A percentile compares a stretch with the other conserved stretches of the same genome.
phyloP scores from a whole-genome alignment of 2,329 filamentous ascomycete genomes.

The Diaporthe batatas region DNA sequence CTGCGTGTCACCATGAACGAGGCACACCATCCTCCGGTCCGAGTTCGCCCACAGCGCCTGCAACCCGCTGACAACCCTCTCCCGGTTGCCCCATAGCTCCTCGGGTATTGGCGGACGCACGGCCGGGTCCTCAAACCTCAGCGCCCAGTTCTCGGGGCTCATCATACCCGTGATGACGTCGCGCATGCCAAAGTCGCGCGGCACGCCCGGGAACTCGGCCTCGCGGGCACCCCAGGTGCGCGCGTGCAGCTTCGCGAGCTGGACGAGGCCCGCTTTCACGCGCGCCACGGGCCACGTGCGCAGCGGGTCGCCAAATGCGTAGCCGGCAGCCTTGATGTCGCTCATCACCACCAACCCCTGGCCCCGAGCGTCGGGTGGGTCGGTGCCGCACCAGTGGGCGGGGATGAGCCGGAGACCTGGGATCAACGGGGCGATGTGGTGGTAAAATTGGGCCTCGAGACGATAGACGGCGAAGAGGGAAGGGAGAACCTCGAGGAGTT shows the following conservation, averaged over 20 bases:
- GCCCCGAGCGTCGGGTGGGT: constrained; percentile 25
- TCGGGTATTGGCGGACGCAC: constrained; percentile 37
- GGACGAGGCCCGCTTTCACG: constrained; percentile 49
- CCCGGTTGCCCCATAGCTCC: constrained; percentile 33
- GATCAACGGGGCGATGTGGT: constrained; percentile 42
- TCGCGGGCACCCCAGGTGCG: constrained; percentile 53
- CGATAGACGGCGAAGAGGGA: constrained; percentile 34
- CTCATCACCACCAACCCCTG: constrained; percentile 38
- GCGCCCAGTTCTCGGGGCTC: constrained; percentile 29
- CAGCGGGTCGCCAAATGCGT: constrained; percentile 43
- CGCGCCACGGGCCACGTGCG: constrained; percentile 32
- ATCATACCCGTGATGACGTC: constrained; percentile 49
- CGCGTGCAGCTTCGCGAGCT: constrained; percentile 57
- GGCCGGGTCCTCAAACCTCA: constrained; percentile 35
- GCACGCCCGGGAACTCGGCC: constrained; percentile 47
- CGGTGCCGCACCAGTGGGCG: constrained; percentile 29
- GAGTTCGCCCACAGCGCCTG: constrained; percentile 53
- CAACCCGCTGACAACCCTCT: constrained; percentile 46
- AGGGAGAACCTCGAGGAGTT: constrained; percentile 31
- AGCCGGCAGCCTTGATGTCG: constrained; percentile 41
- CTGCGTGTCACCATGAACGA: constrained; percentile 60
- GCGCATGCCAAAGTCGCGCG: constrained; percentile 48
- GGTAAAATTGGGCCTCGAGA: constrained; percentile 41
- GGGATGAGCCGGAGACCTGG: constrained; percentile 43
- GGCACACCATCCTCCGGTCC: constrained; percentile 54